phyloP scores from a whole-genome alignment of 2,329 filamentous ascomycete genomes.

The Alternaria metachromatica region DNA sequence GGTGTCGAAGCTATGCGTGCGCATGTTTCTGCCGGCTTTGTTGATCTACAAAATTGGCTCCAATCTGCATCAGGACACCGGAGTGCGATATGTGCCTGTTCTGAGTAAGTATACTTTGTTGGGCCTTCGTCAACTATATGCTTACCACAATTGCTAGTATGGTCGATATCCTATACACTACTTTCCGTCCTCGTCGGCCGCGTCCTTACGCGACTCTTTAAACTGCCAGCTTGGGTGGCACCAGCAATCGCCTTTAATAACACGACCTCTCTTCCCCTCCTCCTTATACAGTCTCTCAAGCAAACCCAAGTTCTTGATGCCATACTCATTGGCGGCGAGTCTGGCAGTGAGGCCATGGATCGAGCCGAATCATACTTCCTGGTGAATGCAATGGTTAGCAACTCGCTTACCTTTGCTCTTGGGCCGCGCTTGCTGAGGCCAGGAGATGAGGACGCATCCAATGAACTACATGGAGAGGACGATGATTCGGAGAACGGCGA shows the following conservation, averaged over 20 bases:
- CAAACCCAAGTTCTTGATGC: constrained; percentile 63
- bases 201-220: constrained; percentile 53
- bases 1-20: constrained; percentile 60
- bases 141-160: constrained; percentile 48
- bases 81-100: constrained; percentile 57
- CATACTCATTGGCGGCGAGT: constrained; percentile 55
- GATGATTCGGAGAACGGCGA: constrained; percentile 13
- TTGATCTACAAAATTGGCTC: constrained; percentile 61
- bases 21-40: constrained; percentile 61
- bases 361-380: constrained; percentile 71
- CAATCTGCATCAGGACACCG: constrained; percentile 57
- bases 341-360: constrained; percentile 57
- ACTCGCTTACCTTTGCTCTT: constrained; percentile 69
- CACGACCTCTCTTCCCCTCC: constrained; percentile 61
- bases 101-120: constrained; percentile 44
- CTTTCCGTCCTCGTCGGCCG: constrained; percentile 58
- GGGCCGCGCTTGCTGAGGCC: constrained; percentile 65
- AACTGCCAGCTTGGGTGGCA: constrained; percentile 61
- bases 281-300: constrained; percentile 60
- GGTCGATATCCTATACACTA: constrained; percentile 59
- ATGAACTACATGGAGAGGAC: constrained; percentile 33
- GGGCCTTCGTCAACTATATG: neutral
- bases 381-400: constrained; percentile 68
- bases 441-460: constrained; percentile 51
- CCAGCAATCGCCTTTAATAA: constrained; percentile 65